Percentiles rank a stretch among this genome's conserved stretches.
Conservation (phyloP, 768 basidiomycete genomes). For the Ramaria rubella region DNA sequence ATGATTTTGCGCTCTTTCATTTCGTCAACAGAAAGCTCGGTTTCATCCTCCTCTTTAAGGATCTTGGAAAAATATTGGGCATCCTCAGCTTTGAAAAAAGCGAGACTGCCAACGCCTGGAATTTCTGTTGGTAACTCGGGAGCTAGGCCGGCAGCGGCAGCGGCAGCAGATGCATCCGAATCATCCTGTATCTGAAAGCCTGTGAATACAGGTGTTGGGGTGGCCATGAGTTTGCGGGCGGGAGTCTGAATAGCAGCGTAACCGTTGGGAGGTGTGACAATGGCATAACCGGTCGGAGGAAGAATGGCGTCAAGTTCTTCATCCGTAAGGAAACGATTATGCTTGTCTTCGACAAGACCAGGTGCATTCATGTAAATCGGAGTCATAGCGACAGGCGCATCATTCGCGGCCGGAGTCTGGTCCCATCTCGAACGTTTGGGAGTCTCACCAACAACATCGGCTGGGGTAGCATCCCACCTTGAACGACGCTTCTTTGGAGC, state of each 20-base stretch:
- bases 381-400: conserved; percentile 47
- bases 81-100: conserved; percentile 98
- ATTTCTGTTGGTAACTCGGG: conserved; percentile 96
- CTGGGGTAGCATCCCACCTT: conserved; percentile 92
- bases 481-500: conserved; percentile 89
- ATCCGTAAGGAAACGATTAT: conserved; percentile 92
- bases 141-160: conserved; percentile 86
- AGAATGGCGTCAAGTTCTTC: conserved; percentile 92
- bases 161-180: conserved; percentile 80
- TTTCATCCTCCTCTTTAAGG: conserved; percentile 91
- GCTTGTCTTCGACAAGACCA: conserved; percentile 81
- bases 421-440: conserved; percentile 97
- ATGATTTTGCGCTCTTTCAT: conserved; percentile 99
- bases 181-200: conserved; percentile 98
- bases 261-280: conserved; percentile 90
- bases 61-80: conserved; percentile 98
- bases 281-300: conserved; percentile 78
- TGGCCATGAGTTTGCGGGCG: conserved; percentile 43
- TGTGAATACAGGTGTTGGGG: conserved; percentile 49
- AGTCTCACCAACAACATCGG: conserved; percentile 57
- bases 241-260: conserved; percentile 73
- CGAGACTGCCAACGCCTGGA: conserved; percentile 92
- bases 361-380: conserved; percentile 87
- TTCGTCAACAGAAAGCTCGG: conserved; percentile 87
- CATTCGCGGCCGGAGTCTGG: conserved; percentile 68